Evolutionary conservation across 2,329 filamentous ascomycete species (phyloP).

Genomic region (Sclerotinia nivalis): DNA sequence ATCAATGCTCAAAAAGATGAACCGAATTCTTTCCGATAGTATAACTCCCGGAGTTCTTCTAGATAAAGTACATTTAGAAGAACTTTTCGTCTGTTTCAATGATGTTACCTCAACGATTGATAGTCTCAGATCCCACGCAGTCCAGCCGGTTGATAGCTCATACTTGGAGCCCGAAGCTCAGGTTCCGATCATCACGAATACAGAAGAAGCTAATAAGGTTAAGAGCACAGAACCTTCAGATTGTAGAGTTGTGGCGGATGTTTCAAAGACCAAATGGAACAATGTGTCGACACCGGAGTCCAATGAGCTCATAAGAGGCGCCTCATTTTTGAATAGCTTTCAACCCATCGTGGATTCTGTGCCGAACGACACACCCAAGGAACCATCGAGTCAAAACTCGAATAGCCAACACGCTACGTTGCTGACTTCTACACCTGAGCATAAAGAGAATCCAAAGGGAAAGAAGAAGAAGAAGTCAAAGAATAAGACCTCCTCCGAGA

Average conservation of each 20-base stretch:
- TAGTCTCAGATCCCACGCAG: no score
- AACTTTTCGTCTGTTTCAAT: neutral
- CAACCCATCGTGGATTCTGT: no score
- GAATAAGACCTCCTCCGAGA: neutral
- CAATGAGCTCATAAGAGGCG: no score
- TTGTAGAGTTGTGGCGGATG: no score
- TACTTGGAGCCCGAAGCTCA: neutral
- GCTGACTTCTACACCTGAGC: neutral
- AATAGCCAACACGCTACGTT: no score
- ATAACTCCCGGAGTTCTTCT: neutral
- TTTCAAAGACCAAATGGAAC: no score
- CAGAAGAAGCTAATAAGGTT: neutral
- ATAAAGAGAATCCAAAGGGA: neutral
- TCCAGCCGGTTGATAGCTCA: neutral
- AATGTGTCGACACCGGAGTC: no score
- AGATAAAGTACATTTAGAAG: neutral
- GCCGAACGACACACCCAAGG: no score
- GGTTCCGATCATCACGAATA: neutral
- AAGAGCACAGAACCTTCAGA: no score
- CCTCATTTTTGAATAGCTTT: no score
- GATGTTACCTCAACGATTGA: neutral
- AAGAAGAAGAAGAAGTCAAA: slow-evolving; percentile 5
- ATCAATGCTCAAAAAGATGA: neutral
- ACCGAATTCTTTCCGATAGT: neutral
- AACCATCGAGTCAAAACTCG: no score